These are phyloP conservation scores for Trichoderma afroharzianum DNA, from an alignment of 2,329 filamentous ascomycete genomes.

Conservation along the genomic window DNA sequence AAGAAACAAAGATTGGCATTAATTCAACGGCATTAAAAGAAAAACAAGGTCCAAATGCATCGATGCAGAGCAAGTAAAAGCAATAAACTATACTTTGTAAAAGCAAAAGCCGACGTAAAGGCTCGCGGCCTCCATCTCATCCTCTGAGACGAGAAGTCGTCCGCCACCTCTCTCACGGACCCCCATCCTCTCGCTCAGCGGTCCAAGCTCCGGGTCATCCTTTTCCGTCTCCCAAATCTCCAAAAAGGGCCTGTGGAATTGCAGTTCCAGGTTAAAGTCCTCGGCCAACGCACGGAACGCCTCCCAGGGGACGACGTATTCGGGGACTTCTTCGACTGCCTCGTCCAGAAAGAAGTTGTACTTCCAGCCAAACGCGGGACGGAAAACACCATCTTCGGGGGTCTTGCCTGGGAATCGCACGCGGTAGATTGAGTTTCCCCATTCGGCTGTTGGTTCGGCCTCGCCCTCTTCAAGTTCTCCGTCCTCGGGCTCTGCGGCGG, in stretches of 20 bases:
- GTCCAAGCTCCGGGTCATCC: slow-evolving; percentile 74
- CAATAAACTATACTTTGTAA: slow-evolving; percentile 70
- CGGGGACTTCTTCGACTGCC: slow-evolving; percentile 91
- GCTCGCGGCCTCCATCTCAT: slow-evolving; percentile 87
- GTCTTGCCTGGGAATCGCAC: slow-evolving; percentile 83
- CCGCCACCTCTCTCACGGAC: slow-evolving; percentile 70
- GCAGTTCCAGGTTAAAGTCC: slow-evolving; percentile 92
- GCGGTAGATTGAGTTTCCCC: slow-evolving; percentile 90
- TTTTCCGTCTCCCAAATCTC: slow-evolving; percentile 93
- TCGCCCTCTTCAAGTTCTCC: slow-evolving; percentile 59
- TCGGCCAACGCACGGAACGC: slow-evolving; percentile 93
- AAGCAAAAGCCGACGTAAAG: slow-evolving; percentile 97
- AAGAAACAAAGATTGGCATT: background rate
- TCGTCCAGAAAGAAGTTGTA: slow-evolving; percentile 96
- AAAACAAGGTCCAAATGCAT: background rate
- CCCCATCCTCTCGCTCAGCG: slow-evolving; percentile 91
- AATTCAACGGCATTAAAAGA: background rate
- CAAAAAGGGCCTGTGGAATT: slow-evolving; percentile 86
- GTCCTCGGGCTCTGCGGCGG: slow-evolving; percentile 35
- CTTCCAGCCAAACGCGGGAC: slow-evolving; percentile 94
- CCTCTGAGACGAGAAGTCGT: slow-evolving; percentile 67
- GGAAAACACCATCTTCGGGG: slow-evolving; percentile 82
- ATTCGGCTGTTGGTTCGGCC: slow-evolving; percentile 65
- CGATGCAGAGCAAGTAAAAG: background rate
- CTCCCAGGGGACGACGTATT: slow-evolving; percentile 98